Evolutionary conservation across 345 rosid genomes (phyloP).

Genomic region (Aquilaria yunnanensis): DNA sequence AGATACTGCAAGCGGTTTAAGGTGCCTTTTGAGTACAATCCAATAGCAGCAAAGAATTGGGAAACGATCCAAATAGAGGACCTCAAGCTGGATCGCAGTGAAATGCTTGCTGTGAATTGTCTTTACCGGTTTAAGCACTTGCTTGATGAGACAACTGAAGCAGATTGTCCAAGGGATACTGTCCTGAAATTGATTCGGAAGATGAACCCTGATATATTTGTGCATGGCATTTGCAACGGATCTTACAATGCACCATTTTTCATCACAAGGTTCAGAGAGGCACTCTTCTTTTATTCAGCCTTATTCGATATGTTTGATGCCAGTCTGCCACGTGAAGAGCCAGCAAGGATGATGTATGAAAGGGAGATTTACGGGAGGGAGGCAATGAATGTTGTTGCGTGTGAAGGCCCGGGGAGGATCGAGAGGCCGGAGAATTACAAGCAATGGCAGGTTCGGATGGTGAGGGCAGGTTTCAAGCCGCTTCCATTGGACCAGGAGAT

Average conservation of each 20-base stretch:
- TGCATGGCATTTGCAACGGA: conserved; percentile 40
- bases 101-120: conserved; percentile 60
- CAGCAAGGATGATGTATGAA: conserved; percentile 56
- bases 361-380: conserved; percentile 60
- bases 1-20: conserved; percentile 51
- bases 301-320: conserved; percentile 57
- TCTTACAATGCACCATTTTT: conserved; percentile 69
- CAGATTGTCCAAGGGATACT: conserved; percentile 53
- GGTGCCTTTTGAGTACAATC: conserved; percentile 73
- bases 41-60: conserved; percentile 76
- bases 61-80: conserved; percentile 55
- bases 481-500: conserved; percentile 40
- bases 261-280: conserved; percentile 69
- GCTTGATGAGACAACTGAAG: conserved; percentile 54
- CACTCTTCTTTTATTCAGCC: conserved; percentile 66
- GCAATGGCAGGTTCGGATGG: conserved; percentile 60
- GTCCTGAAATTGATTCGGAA: conserved; percentile 51
- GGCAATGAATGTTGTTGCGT: conserved; percentile 55
- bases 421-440: conserved; percentile 87
- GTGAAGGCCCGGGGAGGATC: conserved; percentile 70
- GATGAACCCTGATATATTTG: conserved; percentile 49
- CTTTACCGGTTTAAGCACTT: conserved; percentile 53
- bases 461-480: conserved; percentile 63
- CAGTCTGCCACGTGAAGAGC: conserved; percentile 34
- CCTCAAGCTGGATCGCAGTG: conserved; percentile 41